Base-by-base conservation (phyloP, 2,329 filamentous ascomycete genomes). In the Onygenales sp. region DNA sequence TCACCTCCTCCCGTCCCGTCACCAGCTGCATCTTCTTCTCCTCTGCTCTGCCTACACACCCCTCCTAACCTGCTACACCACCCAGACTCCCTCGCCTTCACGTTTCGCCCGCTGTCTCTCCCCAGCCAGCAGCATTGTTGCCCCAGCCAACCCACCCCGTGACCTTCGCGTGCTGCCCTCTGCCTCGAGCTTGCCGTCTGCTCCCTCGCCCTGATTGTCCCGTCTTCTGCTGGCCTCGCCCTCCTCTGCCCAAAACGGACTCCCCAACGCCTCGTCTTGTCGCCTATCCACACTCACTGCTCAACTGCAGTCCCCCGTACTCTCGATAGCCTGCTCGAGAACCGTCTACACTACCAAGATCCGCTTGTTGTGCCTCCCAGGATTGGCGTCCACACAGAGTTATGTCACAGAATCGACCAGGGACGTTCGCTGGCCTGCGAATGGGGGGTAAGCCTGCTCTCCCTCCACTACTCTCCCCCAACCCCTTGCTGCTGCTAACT, bases 321-420 rank as follows among this genome's bases (percentile, higher is more conserved):
- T 68, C 66, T 63, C 69, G 65, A 72, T 70, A 74, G 61, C 60
- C 61, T 58, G 59, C 54, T 56, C 50, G 53, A 57, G 44, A 48
- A 59, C 7, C 2, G 6, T 3, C 7, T 7, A 33, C 9, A 4
- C 43, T 39, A 27, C 21, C 21, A 27, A 27, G 21, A 27, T 27
- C 3, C 21, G 21, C 21, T 14, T 14, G 14, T n/a, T 4, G 61
- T 60, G 61, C 49, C 50, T 33, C 47, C 50, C 45, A 58, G 52
- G 55, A 51, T 56, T 57, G 52, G 53, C 61, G 57, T 58, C 62
- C 59, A 60, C 58, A 59, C 57, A 60, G 61, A 65, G 71, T 71
- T 71, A 95, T 95, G 90, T 90, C 88, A 79, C 86, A 90, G 75
- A 93, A 86, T 77, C 83, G 91, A 79, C 87, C 91, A 73, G 87